These are phyloP conservation scores for Halophytophthora polymorphica DNA, from an alignment of 352 stramenopile species.

Conservation along the genomic window DNA sequence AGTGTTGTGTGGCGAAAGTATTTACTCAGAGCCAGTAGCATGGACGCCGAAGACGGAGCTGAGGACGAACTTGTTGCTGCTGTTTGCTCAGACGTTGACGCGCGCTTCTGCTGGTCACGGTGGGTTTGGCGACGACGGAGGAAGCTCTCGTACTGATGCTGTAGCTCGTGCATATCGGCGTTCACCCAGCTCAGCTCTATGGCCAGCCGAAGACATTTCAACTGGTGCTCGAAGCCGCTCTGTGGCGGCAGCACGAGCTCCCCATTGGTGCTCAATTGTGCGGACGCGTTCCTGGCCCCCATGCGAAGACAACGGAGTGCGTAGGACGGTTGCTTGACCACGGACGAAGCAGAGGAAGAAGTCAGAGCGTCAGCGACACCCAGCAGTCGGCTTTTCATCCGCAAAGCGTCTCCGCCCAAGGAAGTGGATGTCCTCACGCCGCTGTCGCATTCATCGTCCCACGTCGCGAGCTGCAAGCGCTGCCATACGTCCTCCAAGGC, in stretches of 20 bases:
- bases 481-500: slow-evolving; percentile 23
- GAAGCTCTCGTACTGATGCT: slow-evolving; percentile 42
- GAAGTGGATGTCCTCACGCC: slow-evolving; percentile 3
- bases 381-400: slow-evolving; percentile 26
- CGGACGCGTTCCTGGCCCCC: slow-evolving; percentile 6
- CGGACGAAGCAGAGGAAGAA: slow-evolving; percentile 2
- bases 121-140: slow-evolving; percentile 33
- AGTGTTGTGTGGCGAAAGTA: slow-evolving; percentile 5
- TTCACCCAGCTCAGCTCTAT: slow-evolving; percentile 48
- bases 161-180: slow-evolving; percentile 34
- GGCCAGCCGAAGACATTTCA: slow-evolving; percentile 35
- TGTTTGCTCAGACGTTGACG: neutral
- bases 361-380: slow-evolving; percentile 1
- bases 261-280: slow-evolving; percentile 15
- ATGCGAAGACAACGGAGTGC: slow-evolving; percentile 21
- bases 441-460: slow-evolving; percentile 1
- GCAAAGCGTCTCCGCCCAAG: slow-evolving; percentile 19
- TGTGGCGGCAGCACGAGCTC: slow-evolving; percentile 10
- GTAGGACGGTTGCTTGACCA: slow-evolving; percentile 13
- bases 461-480: slow-evolving; percentile 19
- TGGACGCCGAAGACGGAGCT: neutral
- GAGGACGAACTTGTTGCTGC: neutral
- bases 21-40: slow-evolving; percentile 13
- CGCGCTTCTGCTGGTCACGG: slow-evolving; percentile 14
- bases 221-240: slow-evolving; percentile 8